Conservation (phyloP, 148 eudicot genomes). For the Nepenthes gracilis region DNA sequence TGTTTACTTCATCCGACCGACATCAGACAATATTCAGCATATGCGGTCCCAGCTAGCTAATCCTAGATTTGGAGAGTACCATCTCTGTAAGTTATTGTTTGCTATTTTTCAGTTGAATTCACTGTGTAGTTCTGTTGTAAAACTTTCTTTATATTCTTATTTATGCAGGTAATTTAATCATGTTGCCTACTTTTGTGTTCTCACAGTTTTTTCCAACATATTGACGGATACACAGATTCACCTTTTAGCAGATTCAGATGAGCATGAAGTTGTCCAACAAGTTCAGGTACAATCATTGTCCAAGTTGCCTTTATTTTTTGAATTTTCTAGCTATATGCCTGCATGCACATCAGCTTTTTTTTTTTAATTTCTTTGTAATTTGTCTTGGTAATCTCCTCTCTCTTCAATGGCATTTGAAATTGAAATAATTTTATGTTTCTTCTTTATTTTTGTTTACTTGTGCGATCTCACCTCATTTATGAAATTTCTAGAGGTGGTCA, state of each 20-base stretch:
- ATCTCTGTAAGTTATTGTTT: constrained; percentile 61
- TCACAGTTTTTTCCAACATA: constrained; percentile 87
- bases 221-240: constrained; percentile 87
- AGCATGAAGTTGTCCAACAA: constrained; percentile 89
- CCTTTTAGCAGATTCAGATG: constrained; percentile 90
- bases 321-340: neutral
- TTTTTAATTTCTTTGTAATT: no score
- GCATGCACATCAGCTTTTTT: neutral
- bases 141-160: neutral
- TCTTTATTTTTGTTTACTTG: no score
- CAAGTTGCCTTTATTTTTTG: neutral
- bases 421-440: no score
- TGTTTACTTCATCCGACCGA: constrained; percentile 80
- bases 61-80: constrained; percentile 94
- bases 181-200: constrained; percentile 8
- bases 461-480: no score
- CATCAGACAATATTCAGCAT: constrained; percentile 67
- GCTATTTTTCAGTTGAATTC: neutral
- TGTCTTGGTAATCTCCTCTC: no score
- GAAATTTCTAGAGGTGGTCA: no score
- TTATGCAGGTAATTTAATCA: constrained; percentile 3
- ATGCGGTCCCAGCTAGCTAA: constrained; percentile 76
- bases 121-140: neutral
- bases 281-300: constrained; percentile 52
- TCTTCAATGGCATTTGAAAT: no score